phyloP scores from a whole-genome alignment of 1,284 basidiomycete genomes.

The Mycena citricolor region DNA sequence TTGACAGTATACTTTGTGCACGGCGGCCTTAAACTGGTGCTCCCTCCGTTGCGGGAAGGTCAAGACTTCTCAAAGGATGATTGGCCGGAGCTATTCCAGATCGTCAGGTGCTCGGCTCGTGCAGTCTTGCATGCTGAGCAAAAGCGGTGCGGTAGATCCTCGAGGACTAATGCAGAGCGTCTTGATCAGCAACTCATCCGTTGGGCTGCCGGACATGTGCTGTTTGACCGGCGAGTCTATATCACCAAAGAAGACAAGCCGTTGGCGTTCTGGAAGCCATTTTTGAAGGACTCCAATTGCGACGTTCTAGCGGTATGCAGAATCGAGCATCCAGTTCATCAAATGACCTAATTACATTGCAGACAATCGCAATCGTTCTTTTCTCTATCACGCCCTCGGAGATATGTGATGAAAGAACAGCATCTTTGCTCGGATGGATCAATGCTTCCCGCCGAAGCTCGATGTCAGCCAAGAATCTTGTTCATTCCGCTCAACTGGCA shows the following conservation, averaged over 20 bases:
- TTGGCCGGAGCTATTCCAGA: conserved; percentile 21
- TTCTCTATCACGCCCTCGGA: conserved; percentile 31
- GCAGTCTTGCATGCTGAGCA: conserved; percentile 20
- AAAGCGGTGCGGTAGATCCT: not conserved
- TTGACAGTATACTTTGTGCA: conserved; percentile 21
- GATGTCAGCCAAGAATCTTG: conserved; percentile 9
- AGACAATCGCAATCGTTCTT: conserved; percentile 27
- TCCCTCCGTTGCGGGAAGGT: conserved; percentile 23
- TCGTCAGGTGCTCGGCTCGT: conserved; percentile 12
- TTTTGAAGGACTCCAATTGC: conserved; percentile 26
- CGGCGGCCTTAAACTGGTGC: conserved; percentile 24
- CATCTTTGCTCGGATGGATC: conserved; percentile 8
- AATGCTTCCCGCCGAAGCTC: conserved; percentile 9
- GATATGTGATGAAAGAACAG: conserved; percentile 31
- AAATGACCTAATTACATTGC: not conserved
- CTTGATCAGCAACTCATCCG: conserved; percentile 19
- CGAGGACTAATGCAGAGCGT: conserved; percentile 9
- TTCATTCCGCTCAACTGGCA: not conserved
- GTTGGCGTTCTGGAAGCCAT: conserved; percentile 24
- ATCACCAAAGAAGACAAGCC: conserved; percentile 19
- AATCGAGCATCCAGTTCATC: no score
- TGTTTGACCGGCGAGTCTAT: conserved; percentile 18
- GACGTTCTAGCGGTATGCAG: conserved; percentile 23
- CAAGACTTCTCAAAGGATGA: conserved; percentile 3
- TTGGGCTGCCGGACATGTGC: conserved; percentile 26